phyloP scores from a whole-genome alignment of 345 rosid genomes.

The Populus deltoides region DNA sequence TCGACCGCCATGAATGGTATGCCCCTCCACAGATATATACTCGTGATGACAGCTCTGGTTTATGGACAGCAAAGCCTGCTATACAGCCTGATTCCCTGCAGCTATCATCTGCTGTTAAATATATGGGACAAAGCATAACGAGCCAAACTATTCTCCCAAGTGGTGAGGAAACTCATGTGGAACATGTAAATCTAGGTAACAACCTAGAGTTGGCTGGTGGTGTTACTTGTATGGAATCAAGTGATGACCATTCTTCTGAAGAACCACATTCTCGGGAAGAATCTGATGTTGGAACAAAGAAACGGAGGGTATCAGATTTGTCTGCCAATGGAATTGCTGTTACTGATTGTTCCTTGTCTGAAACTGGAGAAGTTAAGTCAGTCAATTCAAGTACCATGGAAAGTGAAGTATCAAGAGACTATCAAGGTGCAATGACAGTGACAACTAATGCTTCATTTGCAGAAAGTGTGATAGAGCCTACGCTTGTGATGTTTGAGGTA shows the following conservation, averaged over 20 bases:
- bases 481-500: constrained; percentile 98
- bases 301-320: constrained; percentile 57
- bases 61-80: constrained; percentile 78
- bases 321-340: constrained; percentile 41
- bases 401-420: constrained; percentile 42
- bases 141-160: constrained; percentile 24
- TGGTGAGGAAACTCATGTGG: constrained; percentile 41
- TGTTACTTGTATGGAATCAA: constrained; percentile 58
- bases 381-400: constrained; percentile 44
- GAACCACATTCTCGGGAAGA: constrained; percentile 46
- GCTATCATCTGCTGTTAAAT: constrained; percentile 35
- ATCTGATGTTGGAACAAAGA: constrained; percentile 61
- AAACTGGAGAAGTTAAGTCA: constrained; percentile 44
- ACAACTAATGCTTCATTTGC: constrained; percentile 71
- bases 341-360: constrained; percentile 43
- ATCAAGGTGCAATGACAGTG: constrained; percentile 43
- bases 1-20: constrained; percentile 97
- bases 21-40: constrained; percentile 83
- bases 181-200: constrained; percentile 44
- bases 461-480: constrained; percentile 82
- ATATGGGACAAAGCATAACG: constrained; percentile 24
- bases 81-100: constrained; percentile 31
- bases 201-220: constrained; percentile 50
- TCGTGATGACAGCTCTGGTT: constrained; percentile 82
- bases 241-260: constrained; percentile 54